phyloP scores from a whole-genome alignment of 2,329 filamentous ascomycete species.

The Beauveria varroae region DNA sequence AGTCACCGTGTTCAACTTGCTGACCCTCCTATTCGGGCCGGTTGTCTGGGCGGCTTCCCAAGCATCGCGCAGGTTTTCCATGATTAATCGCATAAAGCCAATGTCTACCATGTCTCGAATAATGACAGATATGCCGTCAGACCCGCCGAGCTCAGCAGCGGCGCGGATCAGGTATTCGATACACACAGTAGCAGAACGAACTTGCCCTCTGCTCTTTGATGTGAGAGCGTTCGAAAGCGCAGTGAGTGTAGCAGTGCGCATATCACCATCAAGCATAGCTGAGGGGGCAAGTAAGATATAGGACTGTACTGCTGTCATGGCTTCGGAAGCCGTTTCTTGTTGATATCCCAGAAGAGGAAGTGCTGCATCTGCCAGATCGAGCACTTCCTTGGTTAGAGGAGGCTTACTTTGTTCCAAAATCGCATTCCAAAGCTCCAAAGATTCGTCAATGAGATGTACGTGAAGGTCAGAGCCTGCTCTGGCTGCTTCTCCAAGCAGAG shows the following conservation, averaged over 20 bases:
- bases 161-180: conserved; percentile 59
- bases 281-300: conserved; percentile 65
- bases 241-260: conserved; percentile 41
- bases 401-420: conserved; percentile 60
- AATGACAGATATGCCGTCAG: conserved; percentile 53
- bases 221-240: conserved; percentile 44
- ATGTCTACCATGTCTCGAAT: conserved; percentile 57
- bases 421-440: conserved; percentile 79
- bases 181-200: conserved; percentile 50
- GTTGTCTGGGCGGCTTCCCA: conserved; percentile 73
- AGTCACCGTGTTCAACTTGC: conserved; percentile 64
- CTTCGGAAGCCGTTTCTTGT: conserved; percentile 53
- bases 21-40: conserved; percentile 65
- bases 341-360: conserved; percentile 62
- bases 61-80: conserved; percentile 59
- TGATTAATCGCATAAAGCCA: conserved; percentile 54
- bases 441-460: conserved; percentile 83
- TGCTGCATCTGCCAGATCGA: conserved; percentile 53
- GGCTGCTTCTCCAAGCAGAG: conserved; percentile 73
- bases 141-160: conserved; percentile 54
- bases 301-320: conserved; percentile 58
- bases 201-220: conserved; percentile 48
- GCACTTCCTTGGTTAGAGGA: conserved; percentile 54
- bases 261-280: conserved; percentile 52
- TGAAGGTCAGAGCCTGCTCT: conserved; percentile 67